Evolutionary conservation across 106 monocot genomes (phyloP).

Genomic region (Triglochin maritima): DNA sequence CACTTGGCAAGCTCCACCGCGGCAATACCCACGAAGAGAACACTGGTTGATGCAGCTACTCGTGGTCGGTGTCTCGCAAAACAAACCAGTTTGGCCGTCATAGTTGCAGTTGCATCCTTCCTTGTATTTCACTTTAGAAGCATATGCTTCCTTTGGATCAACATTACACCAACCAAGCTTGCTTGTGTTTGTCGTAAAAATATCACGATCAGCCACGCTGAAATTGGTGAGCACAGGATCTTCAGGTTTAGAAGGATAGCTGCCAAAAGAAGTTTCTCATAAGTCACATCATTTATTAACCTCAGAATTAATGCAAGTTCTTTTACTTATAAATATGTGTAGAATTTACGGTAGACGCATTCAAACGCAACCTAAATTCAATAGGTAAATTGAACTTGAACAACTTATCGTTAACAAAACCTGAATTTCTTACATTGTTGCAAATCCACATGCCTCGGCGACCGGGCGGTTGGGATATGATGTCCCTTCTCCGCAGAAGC

Average conservation of each 20-base stretch:
- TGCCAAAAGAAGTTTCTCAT: too few species aligned
- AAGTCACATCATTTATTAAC: too few species aligned
- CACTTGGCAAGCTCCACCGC: constrained; percentile 92
- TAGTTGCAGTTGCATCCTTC: constrained; percentile 70
- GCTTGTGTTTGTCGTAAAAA: constrained; percentile 58
- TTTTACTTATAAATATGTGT: too few species aligned
- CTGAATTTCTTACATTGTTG: constrained; percentile 25
- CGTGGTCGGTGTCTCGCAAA: constrained; percentile 58
- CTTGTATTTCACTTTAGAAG: constrained; percentile 59
- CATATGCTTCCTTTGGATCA: constrained; percentile 59
- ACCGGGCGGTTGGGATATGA: constrained; percentile 86
- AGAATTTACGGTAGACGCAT: too few species aligned
- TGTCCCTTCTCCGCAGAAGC: constrained; percentile 81
- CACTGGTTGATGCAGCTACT: constrained; percentile 90
- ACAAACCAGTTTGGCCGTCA: constrained; percentile 56
- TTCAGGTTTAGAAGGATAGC: too few species aligned
- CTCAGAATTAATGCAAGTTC: too few species aligned
- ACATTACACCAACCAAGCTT: constrained; percentile 85
- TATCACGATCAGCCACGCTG: constrained; percentile 51
- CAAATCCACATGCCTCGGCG: constrained; percentile 67
- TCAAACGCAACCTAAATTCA: too few species aligned
- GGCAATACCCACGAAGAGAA: constrained; percentile 74
- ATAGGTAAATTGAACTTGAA: too few species aligned
- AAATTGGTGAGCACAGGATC: constrained; percentile 41
- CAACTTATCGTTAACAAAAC: constrained; percentile 29